Percentiles rank a stretch among this genome's conserved stretches.
Evolutionary conservation across 805 yeast genomes (phyloP).

Genomic region (Wickerhamomyces mucosus): DNA sequence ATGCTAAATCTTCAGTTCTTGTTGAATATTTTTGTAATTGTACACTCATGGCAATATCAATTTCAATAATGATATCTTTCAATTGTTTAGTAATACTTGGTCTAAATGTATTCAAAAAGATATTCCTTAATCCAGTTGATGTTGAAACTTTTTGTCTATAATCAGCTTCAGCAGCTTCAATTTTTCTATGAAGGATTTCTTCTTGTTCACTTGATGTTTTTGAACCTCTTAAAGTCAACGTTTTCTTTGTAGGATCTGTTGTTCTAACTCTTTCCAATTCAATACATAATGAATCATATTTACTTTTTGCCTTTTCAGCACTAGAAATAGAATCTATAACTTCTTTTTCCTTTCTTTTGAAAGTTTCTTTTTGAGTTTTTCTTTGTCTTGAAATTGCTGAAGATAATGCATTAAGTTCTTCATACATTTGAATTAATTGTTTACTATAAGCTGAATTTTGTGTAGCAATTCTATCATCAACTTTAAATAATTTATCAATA

Average conservation of each 20-base stretch:
- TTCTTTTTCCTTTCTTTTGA: slow-evolving; percentile 73
- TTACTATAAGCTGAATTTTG: slow-evolving; percentile 72
- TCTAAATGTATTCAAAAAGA: slow-evolving; percentile 60
- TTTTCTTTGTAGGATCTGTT: slow-evolving; percentile 78
- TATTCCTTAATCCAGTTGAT: slow-evolving; percentile 66
- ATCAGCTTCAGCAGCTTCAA: slow-evolving; percentile 78
- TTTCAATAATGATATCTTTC: slow-evolving; percentile 70
- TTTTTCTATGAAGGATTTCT: slow-evolving; percentile 75
- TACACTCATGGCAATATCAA: slow-evolving; percentile 82
- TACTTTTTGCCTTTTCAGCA: slow-evolving; percentile 81
- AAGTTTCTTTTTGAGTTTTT: slow-evolving; percentile 73
- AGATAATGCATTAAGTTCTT: slow-evolving; percentile 67
- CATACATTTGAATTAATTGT: slow-evolving; percentile 77
- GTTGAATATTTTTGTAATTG: slow-evolving; percentile 87
- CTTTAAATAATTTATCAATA: slow-evolving; percentile 59
- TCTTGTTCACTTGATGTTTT: slow-evolving; percentile 78
- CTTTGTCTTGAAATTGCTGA: slow-evolving; percentile 63
- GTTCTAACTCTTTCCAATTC: slow-evolving; percentile 77
- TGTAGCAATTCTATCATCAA: slow-evolving; percentile 66
- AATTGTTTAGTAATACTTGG: slow-evolving; percentile 68
- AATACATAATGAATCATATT: slow-evolving; percentile 70
- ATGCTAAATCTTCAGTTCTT: slow-evolving; percentile 70
- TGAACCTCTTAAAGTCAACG: slow-evolving; percentile 70
- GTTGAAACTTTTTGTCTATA: slow-evolving; percentile 68
- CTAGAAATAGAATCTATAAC: slow-evolving; percentile 70